phyloP scores from a whole-genome alignment of 352 stramenopile species.

The Ochromonadaceae sp. region DNA sequence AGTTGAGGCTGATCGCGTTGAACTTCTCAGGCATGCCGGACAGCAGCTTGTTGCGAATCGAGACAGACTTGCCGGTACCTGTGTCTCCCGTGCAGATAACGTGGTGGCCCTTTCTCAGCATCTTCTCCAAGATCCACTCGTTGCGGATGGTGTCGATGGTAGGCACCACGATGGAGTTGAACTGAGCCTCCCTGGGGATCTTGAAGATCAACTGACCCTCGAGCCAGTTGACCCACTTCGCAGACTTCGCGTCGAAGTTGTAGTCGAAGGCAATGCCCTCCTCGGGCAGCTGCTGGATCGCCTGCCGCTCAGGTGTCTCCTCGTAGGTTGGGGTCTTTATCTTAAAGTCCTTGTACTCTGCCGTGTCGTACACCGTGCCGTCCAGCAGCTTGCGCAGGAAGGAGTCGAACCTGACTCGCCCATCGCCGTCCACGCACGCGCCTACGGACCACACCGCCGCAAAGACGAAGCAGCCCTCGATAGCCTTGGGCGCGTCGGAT shows the following conservation, averaged over 20 bases:
- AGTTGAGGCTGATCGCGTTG: conserved; percentile 68
- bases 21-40: conserved; percentile 54
- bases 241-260: conserved; percentile 59
- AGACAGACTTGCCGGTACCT: conserved; percentile 78
- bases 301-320: conserved; percentile 26
- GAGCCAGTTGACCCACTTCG: conserved; percentile 46
- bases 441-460: conserved; percentile 71
- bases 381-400: conserved; percentile 56
- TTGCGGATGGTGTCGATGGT: conserved; percentile 80
- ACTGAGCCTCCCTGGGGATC: conserved; percentile 32
- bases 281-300: conserved; percentile 40
- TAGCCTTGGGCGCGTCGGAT: conserved; percentile 44
- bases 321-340: conserved; percentile 57
- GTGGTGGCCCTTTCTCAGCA: conserved; percentile 65
- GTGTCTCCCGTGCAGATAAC: conserved; percentile 74
- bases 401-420: conserved; percentile 52
- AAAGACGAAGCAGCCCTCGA: conserved; percentile 69
- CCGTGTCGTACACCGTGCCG: conserved; percentile 31
- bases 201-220: conserved; percentile 31
- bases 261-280: conserved; percentile 71
- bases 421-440: conserved; percentile 64
- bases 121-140: conserved; percentile 65
- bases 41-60: conserved; percentile 76
- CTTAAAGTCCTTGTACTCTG: conserved; percentile 57
- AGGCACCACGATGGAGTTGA: conserved; percentile 70